Evolutionary conservation across 1,139 yeast species (phyloP).

Genomic region (Geotrichum histeridarum): DNA sequence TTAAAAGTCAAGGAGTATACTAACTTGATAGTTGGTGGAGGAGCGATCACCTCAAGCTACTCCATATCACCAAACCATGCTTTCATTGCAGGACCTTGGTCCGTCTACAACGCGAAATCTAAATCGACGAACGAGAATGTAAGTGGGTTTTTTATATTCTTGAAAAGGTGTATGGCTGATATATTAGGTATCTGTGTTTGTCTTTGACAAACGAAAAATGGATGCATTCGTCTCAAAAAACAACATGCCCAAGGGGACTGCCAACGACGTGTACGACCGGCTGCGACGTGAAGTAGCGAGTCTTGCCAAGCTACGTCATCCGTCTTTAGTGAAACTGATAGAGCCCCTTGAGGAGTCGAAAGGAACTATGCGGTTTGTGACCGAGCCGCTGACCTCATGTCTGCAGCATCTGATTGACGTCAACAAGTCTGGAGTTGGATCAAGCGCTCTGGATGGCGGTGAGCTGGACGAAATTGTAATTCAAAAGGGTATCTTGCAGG

Average conservation of each 20-base stretch:
- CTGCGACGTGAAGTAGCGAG: slow-evolving; percentile 58
- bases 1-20: background rate
- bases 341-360: slow-evolving; percentile 89
- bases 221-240: slow-evolving; percentile 47
- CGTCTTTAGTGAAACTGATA: slow-evolving; percentile 71
- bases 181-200: slow-evolving; percentile 66
- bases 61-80: slow-evolving; percentile 68
- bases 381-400: slow-evolving; percentile 67
- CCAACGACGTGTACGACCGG: slow-evolving; percentile 43
- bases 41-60: slow-evolving; percentile 60
- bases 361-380: slow-evolving; percentile 69
- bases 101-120: slow-evolving; percentile 74
- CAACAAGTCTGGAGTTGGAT: slow-evolving; percentile 24
- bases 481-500: slow-evolving; percentile 80
- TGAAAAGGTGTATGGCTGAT: background rate
- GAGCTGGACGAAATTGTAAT: slow-evolving; percentile 60
- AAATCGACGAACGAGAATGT: slow-evolving; percentile 41
- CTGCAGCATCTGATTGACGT: slow-evolving; percentile 45
- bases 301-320: slow-evolving; percentile 79
- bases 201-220: slow-evolving; percentile 76
- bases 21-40: slow-evolving; percentile 20
- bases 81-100: slow-evolving; percentile 80
- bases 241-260: slow-evolving; percentile 40
- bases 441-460: slow-evolving; percentile 30
- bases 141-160: slow-evolving; percentile 7